A percentile compares a stretch with the other conserved stretches of the same genome.
These are phyloP conservation scores for Penicillium sp. DNA, from an alignment of 2,329 filamentous ascomycete species.

Conservation along the genomic window DNA sequence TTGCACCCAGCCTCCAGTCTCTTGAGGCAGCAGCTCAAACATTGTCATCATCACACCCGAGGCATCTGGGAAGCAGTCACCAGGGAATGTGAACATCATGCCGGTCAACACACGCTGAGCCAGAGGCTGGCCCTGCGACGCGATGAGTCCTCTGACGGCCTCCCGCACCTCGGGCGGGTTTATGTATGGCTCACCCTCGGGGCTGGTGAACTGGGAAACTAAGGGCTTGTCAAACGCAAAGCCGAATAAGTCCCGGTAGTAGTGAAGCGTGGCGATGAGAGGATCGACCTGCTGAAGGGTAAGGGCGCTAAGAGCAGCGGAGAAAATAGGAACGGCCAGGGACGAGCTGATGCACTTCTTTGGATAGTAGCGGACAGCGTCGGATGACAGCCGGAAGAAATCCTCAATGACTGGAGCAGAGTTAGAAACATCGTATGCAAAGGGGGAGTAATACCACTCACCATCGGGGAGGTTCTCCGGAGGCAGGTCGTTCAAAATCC, in stretches of 20 bases:
- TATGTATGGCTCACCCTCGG: constrained; percentile 55
- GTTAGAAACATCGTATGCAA: constrained; percentile 8
- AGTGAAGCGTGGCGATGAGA: constrained; percentile 85
- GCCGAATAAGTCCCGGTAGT: constrained; percentile 81
- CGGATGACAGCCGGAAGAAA: constrained; percentile 88
- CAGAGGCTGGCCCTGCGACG: constrained; percentile 66
- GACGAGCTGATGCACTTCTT: constrained; percentile 73
- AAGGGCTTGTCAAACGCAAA: constrained; percentile 72
- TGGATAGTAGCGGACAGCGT: constrained; percentile 89
- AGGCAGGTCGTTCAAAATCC: constrained; percentile 79
- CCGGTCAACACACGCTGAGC: constrained; percentile 88
- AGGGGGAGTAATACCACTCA: constrained; percentile 29
- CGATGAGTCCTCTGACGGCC: constrained; percentile 67
- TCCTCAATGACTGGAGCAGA: constrained; percentile 70
- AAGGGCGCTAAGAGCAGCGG: constrained; percentile 79
- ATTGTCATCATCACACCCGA: constrained; percentile 85
- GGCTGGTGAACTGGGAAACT: constrained; percentile 53
- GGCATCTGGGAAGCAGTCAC: constrained; percentile 91
- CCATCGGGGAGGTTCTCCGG: constrained; percentile 68
- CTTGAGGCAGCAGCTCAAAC: constrained; percentile 76
- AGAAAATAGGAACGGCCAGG: constrained; percentile 75
- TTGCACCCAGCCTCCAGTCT: constrained; percentile 77
- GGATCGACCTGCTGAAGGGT: constrained; percentile 88
- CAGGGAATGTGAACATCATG: constrained; percentile 98
- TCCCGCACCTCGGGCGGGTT: constrained; percentile 65